These are phyloP conservation scores for Mycena belliarum DNA, from an alignment of 768 basidiomycete species.

Conservation along the genomic window DNA sequence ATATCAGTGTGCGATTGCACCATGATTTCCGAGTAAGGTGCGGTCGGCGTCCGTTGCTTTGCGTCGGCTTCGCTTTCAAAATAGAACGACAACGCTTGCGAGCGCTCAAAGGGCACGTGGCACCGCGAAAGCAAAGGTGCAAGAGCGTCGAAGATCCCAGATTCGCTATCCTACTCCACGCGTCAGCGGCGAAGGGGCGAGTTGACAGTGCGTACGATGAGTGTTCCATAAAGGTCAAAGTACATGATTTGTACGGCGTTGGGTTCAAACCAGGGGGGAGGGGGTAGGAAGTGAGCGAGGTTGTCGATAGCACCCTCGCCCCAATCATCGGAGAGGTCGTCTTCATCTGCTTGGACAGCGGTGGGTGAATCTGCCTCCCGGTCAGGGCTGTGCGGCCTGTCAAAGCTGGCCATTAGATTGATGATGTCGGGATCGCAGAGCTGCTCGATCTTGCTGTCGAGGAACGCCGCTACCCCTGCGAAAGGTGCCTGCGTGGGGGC, in stretches of 20 bases:
- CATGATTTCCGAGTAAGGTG: not conserved
- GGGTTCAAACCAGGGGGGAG: not conserved
- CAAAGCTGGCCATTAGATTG: not conserved
- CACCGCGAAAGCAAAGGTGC: not conserved
- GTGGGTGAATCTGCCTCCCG: not conserved
- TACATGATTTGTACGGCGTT: not conserved
- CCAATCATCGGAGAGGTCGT: too few species aligned
- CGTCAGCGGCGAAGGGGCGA: not conserved
- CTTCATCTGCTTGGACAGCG: too few species aligned
- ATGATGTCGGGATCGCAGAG: not conserved
- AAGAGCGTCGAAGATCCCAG: slow-evolving; percentile 1
- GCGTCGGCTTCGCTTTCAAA: slow-evolving; percentile 1
- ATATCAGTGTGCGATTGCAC: not conserved
- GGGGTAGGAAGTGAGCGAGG: not conserved
- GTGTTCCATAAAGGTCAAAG: not conserved
- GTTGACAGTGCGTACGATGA: not conserved
- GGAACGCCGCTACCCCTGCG: too few species aligned
- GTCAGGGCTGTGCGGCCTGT: not conserved
- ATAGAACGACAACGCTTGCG: slow-evolving; percentile 4
- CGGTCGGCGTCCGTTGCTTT: not conserved
- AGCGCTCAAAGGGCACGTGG: not conserved
- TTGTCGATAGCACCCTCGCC: too few species aligned
- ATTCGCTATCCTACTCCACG: not conserved
- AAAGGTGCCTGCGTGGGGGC: too few species aligned
- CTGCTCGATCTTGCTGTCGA: too few species aligned